phyloP scores from a whole-genome alignment of 176 grass and related monocot species.

The Leersia perrieri region DNA sequence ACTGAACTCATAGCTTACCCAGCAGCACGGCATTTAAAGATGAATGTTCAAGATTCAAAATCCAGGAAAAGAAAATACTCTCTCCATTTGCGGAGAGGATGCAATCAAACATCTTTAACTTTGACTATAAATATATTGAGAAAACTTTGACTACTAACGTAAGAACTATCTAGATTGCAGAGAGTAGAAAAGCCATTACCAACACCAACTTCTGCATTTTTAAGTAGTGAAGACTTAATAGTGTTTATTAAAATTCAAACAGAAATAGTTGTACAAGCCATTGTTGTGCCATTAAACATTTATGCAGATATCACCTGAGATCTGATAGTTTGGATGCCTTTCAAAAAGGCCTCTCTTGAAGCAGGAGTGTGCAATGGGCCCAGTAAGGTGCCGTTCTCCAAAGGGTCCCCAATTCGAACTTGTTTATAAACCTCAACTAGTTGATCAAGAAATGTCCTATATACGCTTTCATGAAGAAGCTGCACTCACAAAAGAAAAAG shows the following conservation, averaged over 20 bases:
- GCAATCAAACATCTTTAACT: neutral
- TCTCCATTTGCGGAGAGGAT: neutral
- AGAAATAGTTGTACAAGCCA: neutral
- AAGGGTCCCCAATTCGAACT: slow-evolving; percentile 91
- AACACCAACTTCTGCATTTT: neutral
- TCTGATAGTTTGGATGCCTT: slow-evolving; percentile 81
- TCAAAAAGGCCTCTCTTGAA: slow-evolving; percentile 81
- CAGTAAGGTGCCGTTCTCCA: slow-evolving; percentile 90
- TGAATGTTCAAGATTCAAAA: neutral
- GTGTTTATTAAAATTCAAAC: neutral
- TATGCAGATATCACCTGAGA: slow-evolving; percentile 60
- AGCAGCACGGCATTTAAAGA: neutral
- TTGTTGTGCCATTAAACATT: neutral
- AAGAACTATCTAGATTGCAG: neutral
- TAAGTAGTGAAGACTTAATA: neutral
- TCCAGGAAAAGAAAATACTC: neutral
- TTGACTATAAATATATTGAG: neutral
- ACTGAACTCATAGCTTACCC: neutral
- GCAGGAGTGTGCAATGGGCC: slow-evolving; percentile 83
- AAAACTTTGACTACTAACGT: neutral
- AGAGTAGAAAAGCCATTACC: neutral
- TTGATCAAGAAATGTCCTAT: slow-evolving; percentile 84
- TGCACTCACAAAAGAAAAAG: slow-evolving; percentile 30
- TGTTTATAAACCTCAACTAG: slow-evolving; percentile 94
- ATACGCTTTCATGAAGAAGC: slow-evolving; percentile 94